Conservation (phyloP, 2,329 filamentous ascomycete species). For the Penicillium verrucosum region DNA sequence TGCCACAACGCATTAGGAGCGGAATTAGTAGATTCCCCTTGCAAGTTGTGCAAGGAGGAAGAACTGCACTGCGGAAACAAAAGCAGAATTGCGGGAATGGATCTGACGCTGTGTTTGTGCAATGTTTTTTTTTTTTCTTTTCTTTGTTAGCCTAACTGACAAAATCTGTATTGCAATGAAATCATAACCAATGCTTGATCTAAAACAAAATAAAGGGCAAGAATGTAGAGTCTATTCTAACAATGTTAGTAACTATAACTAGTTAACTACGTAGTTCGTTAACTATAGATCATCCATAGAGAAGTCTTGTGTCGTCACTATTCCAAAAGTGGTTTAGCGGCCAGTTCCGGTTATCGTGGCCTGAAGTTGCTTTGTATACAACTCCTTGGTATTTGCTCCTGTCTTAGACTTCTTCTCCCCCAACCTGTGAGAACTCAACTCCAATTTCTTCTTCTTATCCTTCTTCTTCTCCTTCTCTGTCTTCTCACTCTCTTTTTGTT, state of each 20-base stretch:
- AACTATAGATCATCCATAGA: constrained; percentile 5
- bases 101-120: constrained; percentile 8
- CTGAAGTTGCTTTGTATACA: constrained; percentile 34
- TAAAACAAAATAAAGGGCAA: background rate
- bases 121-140: constrained; percentile 8
- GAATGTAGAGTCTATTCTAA: constrained; percentile 5
- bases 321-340: constrained; percentile 28
- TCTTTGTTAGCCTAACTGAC: constrained; percentile 2
- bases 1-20: constrained; percentile 14
- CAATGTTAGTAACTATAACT: background rate
- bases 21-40: constrained; percentile 10
- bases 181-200: constrained; percentile 2
- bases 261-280: too few species aligned
- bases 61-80: constrained; percentile 7
- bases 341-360: constrained; percentile 42
- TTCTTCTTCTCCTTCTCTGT: background rate
- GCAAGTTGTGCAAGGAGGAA: constrained; percentile 8
- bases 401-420: constrained; percentile 5
- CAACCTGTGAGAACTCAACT: background rate
- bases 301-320: constrained; percentile 28
- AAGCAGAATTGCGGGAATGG: constrained; percentile 19
- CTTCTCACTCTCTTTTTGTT: background rate
- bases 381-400: constrained; percentile 21
- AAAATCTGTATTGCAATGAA: constrained; percentile 10
- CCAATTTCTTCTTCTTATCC: background rate